These are phyloP conservation scores for Pseudomicrostroma phylloplanum DNA, from an alignment of 1,284 basidiomycete species.

Conservation along the genomic window DNA sequence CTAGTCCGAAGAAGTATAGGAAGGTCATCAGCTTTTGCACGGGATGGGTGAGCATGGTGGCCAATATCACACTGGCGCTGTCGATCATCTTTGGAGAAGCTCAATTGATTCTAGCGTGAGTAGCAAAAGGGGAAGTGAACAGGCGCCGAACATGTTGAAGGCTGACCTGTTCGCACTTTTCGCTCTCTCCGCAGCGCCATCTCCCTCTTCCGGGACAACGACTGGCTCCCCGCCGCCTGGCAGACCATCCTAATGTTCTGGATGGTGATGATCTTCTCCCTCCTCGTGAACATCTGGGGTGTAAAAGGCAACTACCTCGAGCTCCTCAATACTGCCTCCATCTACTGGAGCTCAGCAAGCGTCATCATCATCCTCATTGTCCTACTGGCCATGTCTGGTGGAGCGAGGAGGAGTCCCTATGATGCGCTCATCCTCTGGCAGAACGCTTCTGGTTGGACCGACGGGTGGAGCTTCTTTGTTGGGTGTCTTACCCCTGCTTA, in stretches of 20 bases:
- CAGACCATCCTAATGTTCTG: slow-evolving; percentile 53
- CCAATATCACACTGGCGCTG: slow-evolving; percentile 53
- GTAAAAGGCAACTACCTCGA: slow-evolving; percentile 36
- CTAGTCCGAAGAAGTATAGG: slow-evolving; percentile 52
- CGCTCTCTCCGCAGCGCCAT: slow-evolving; percentile 34
- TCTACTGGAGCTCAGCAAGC: slow-evolving; percentile 54
- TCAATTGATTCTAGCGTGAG: slow-evolving; percentile 53
- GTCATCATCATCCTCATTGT: slow-evolving; percentile 54
- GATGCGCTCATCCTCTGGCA: slow-evolving; percentile 52
- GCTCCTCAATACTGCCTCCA: slow-evolving; percentile 49
- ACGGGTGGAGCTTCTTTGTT: slow-evolving; percentile 52
- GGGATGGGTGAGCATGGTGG: slow-evolving; percentile 55
- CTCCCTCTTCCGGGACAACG: slow-evolving; percentile 49
- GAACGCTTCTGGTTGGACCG: slow-evolving; percentile 44
- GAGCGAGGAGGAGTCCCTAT: slow-evolving; percentile 29
- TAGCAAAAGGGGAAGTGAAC: no score
- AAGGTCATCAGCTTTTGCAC: slow-evolving; percentile 54
- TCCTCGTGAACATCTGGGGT: slow-evolving; percentile 47
- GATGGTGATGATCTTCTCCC: slow-evolving; percentile 51
- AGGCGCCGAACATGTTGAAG: no score
- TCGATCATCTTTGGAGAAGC: slow-evolving; percentile 56
- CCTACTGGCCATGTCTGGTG: slow-evolving; percentile 52
- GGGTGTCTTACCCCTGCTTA: slow-evolving; percentile 50
- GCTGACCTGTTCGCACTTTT: not conserved
- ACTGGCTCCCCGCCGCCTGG: slow-evolving; percentile 35